Evolutionary conservation across 495 filamentous ascomycete species (phyloP).

Genomic region (Xylaria cubensis): DNA sequence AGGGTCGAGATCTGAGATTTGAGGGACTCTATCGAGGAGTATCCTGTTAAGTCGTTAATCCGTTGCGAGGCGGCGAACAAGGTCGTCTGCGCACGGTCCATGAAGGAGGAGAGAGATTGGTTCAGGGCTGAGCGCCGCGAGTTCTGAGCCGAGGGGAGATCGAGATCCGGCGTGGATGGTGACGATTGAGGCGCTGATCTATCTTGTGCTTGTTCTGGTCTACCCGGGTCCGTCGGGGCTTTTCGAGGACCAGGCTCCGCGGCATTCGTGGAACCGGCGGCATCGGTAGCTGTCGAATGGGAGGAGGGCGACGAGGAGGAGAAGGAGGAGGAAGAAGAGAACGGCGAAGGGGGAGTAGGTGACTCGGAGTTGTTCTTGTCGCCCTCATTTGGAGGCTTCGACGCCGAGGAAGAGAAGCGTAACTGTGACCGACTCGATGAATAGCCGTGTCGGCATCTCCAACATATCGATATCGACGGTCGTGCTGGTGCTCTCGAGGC

Average conservation of each 20-base stretch:
- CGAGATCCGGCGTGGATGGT: constrained; percentile 29
- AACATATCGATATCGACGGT: constrained; percentile 29
- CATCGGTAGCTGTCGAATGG: neutral
- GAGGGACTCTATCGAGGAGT: constrained; percentile 87
- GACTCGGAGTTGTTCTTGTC: constrained; percentile 1
- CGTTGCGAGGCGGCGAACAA: constrained; percentile 83
- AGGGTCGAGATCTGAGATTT: constrained; percentile 74
- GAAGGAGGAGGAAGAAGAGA: neutral
- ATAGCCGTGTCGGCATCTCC: constrained; percentile 31
- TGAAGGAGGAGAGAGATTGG: constrained; percentile 75
- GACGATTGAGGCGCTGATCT: constrained; percentile 8
- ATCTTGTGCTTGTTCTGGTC: constrained; percentile 12
- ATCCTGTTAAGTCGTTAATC: constrained; percentile 92
- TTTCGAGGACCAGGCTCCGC: neutral
- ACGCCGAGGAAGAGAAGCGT: constrained; percentile 34
- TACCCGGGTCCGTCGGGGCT: neutral
- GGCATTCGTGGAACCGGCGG: neutral
- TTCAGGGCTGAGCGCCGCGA: constrained; percentile 72
- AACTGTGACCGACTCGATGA: constrained; percentile 25
- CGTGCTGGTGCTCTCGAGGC: neutral
- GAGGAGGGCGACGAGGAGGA: neutral
- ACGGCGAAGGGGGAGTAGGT: neutral
- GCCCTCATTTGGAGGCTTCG: constrained; percentile 32
- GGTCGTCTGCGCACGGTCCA: constrained; percentile 89
- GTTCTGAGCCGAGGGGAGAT: constrained; percentile 82